These are phyloP conservation scores for Plasmodium cynomolgi DNA, from an alignment of 169 alveolate species.

Conservation along the genomic window DNA sequence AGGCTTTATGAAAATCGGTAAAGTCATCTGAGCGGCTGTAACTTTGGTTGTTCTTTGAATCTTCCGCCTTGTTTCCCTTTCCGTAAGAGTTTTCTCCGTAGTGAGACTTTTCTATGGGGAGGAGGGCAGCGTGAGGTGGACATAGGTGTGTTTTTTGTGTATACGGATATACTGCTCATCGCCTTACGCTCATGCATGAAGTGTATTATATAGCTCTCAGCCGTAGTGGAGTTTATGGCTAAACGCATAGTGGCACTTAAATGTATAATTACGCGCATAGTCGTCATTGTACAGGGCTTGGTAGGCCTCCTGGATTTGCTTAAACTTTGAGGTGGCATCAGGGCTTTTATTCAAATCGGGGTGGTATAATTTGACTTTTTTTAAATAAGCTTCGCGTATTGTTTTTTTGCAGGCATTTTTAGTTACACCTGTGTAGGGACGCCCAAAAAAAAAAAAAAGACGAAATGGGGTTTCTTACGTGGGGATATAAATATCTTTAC, in stretches of 20 bases:
- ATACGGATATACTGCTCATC: not conserved
- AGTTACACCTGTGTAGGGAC: conserved; percentile 78
- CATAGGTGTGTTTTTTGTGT: not conserved
- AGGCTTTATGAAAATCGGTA: conserved; percentile 61
- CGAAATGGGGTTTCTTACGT: not conserved
- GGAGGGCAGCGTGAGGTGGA: not conserved
- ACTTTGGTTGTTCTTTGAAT: not conserved
- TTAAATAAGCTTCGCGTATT: conserved; percentile 91
- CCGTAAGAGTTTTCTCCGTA: conserved; percentile 25
- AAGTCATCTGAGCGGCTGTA: conserved; percentile 35
- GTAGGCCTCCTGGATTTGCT: conserved; percentile 91
- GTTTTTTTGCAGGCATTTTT: conserved; percentile 88
- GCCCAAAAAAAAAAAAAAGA: not conserved
- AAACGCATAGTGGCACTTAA: not conserved
- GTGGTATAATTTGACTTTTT: conserved; percentile 92
- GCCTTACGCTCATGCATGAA: not conserved
- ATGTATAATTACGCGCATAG: conserved; percentile 76
- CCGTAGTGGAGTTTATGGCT: not conserved
- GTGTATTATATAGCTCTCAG: not conserved
- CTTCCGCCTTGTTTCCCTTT: conserved; percentile 16
- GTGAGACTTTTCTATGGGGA: conserved; percentile 17
- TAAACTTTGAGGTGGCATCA: conserved; percentile 87
- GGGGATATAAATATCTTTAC: not conserved
- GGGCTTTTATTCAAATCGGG: conserved; percentile 92
- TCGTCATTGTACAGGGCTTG: conserved; percentile 86